phyloP scores from a whole-genome alignment of 2,329 filamentous ascomycete genomes.

The Aureobasidium sp. region DNA sequence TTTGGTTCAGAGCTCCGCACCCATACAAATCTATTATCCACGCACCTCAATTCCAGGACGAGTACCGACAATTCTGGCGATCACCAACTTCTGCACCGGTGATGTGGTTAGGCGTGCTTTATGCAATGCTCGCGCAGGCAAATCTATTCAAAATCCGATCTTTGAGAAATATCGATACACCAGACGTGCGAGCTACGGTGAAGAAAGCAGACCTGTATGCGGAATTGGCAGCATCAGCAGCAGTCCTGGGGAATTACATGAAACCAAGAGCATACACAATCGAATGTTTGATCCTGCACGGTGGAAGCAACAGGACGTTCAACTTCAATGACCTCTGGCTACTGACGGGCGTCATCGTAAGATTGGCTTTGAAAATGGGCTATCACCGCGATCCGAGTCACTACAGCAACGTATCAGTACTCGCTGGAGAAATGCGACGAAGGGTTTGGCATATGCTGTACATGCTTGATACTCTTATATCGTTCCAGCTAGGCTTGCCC shows the following conservation, averaged over 20 bases:
- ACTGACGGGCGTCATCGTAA: conserved; percentile 34
- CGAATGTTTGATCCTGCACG: conserved; percentile 34
- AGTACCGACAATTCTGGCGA: conserved; percentile 43
- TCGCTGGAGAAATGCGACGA: conserved; percentile 42
- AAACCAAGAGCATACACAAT: conserved; percentile 38
- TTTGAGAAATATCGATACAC: conserved; percentile 21
- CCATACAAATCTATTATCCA: conserved; percentile 56
- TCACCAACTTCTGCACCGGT: conserved; percentile 32
- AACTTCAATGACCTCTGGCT: conserved; percentile 36
- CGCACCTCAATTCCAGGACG: conserved; percentile 32
- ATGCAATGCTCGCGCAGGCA: conserved; percentile 41
- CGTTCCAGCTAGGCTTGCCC: conserved; percentile 44
- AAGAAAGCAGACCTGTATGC: conserved; percentile 25
- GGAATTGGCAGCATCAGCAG: conserved; percentile 27
- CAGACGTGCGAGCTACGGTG: conserved; percentile 18
- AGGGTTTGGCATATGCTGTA: conserved; percentile 38
- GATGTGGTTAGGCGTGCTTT: conserved; percentile 44
- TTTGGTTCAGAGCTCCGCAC: conserved; percentile 32
- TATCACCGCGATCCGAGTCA: conserved; percentile 42
- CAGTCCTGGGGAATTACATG: conserved; percentile 35
- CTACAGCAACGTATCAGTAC: conserved; percentile 35
- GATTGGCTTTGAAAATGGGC: conserved; percentile 37
- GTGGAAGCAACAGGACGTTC: conserved; percentile 25
- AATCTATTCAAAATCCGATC: conserved; percentile 25
- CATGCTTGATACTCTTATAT: conserved; percentile 41